phyloP scores from a whole-genome alignment of 1,284 basidiomycete genomes.

The Wallemia hederae region DNA sequence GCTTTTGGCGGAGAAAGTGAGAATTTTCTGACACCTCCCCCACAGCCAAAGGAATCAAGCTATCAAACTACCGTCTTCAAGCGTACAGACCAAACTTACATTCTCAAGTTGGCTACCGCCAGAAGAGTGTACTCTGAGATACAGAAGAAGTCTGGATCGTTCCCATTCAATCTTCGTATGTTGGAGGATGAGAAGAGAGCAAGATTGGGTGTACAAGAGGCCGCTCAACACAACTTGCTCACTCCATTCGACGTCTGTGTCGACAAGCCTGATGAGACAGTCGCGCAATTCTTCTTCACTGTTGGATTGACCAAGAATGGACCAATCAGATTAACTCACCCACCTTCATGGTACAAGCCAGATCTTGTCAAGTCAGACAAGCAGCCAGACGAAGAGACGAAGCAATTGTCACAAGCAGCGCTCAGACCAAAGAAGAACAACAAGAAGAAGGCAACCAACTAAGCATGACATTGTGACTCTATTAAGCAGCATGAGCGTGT shows the following conservation, averaged over 20 bases:
- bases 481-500: neutral
- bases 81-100: slow-evolving; percentile 65
- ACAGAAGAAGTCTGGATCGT: slow-evolving; percentile 86
- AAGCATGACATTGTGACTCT: neutral
- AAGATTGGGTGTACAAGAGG: slow-evolving; percentile 82
- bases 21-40: slow-evolving; percentile 20
- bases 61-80: slow-evolving; percentile 70
- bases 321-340: slow-evolving; percentile 9
- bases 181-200: slow-evolving; percentile 88
- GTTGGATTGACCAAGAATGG: slow-evolving; percentile 14
- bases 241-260: slow-evolving; percentile 50
- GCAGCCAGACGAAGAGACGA: neutral
- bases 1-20: slow-evolving; percentile 1
- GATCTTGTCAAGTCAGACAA: neutral
- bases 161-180: slow-evolving; percentile 85
- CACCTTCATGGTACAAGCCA: neutral
- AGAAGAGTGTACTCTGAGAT: slow-evolving; percentile 83
- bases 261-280: slow-evolving; percentile 5
- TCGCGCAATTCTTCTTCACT: slow-evolving; percentile 10
- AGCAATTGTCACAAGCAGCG: neutral
- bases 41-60: slow-evolving; percentile 45
- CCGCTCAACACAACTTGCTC: slow-evolving; percentile 66
- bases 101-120: slow-evolving; percentile 91
- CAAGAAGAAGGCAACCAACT: neutral
- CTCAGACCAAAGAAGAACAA: neutral